These are phyloP conservation scores for Pythium utonaiense DNA, from an alignment of 352 stramenopile genomes.

Conservation along the genomic window DNA sequence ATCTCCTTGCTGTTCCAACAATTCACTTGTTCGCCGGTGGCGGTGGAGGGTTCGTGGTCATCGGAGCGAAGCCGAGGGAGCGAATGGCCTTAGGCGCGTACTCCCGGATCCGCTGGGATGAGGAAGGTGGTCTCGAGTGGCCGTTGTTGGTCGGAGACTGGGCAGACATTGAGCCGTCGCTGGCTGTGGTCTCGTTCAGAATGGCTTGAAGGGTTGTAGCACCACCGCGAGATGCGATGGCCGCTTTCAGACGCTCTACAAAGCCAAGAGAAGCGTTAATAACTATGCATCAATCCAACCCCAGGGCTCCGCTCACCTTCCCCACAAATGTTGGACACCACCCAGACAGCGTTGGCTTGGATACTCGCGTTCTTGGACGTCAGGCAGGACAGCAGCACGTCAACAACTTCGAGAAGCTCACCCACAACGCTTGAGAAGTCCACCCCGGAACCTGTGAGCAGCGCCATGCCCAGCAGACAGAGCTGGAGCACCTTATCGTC, in stretches of 20 bases:
- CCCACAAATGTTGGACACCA: constrained; percentile 67
- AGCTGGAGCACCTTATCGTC: constrained; percentile 68
- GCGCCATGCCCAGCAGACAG: constrained; percentile 52
- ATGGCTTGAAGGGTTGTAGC: constrained; percentile 60
- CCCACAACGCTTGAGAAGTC: constrained; percentile 32
- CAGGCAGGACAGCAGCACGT: constrained; percentile 43
- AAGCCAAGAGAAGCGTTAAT: not conserved
- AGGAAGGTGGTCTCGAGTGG: constrained; percentile 40
- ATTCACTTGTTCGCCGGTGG: not conserved
- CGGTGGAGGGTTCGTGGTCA: constrained; percentile 16
- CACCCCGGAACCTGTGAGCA: constrained; percentile 38
- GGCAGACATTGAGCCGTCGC: not conserved
- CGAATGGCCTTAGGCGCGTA: constrained; percentile 75
- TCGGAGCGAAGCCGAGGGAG: constrained; percentile 52
- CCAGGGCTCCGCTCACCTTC: constrained; percentile 32
- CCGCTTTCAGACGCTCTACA: constrained; percentile 44
- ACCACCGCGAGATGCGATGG: constrained; percentile 48
- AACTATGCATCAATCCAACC: not conserved
- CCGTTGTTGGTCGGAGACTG: not conserved
- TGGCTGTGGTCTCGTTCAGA: constrained; percentile 46
- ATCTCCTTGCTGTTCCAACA: too few species aligned
- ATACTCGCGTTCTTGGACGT: constrained; percentile 48
- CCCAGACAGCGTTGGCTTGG: constrained; percentile 72
- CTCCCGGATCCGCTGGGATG: constrained; percentile 68
- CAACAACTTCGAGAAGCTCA: constrained; percentile 34